phyloP scores from a whole-genome alignment of 371 early-diverging fungal genomes.

The Synchytrium microbalum region DNA sequence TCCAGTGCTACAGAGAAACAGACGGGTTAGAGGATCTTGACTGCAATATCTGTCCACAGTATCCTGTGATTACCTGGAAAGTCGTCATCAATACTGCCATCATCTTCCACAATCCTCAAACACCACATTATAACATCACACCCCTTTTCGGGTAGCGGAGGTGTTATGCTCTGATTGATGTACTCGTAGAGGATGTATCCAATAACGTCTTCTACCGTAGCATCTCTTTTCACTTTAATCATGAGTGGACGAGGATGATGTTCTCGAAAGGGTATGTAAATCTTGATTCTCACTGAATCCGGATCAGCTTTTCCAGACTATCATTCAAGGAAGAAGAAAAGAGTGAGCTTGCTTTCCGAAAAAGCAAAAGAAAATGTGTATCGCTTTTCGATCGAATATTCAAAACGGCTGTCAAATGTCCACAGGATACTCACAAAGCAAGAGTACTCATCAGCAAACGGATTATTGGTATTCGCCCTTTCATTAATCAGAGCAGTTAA shows the following conservation, averaged over 20 bases:
- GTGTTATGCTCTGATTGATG: slow-evolving; percentile 51
- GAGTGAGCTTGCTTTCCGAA: background rate
- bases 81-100: slow-evolving; percentile 92
- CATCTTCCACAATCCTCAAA: slow-evolving; percentile 87
- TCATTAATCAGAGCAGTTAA: slow-evolving; percentile 25
- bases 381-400: too few species aligned
- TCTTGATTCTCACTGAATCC: slow-evolving; percentile 27
- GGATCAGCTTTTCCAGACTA: slow-evolving; percentile 29
- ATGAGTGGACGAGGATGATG: slow-evolving; percentile 44
- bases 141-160: slow-evolving; percentile 52
- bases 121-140: slow-evolving; percentile 70
- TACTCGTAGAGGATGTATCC: slow-evolving; percentile 80
- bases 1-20: slow-evolving; percentile 59
- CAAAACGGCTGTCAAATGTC: too few species aligned
- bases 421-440: slow-evolving; percentile 31
- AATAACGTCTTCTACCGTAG: slow-evolving; percentile 86
- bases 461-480: slow-evolving; percentile 28
- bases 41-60: background rate
- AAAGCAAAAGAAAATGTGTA: background rate
- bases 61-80: slow-evolving; percentile 64
- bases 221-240: slow-evolving; percentile 69
- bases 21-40: background rate
- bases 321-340: slow-evolving; percentile 2
- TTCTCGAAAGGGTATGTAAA: slow-evolving; percentile 30
- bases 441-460: slow-evolving; percentile 30